Evolutionary conservation across 2,329 filamentous ascomycete genomes (phyloP), one percentile per base, ranked within the genome.

Genomic region (Ascochyta koolunga): DNA sequence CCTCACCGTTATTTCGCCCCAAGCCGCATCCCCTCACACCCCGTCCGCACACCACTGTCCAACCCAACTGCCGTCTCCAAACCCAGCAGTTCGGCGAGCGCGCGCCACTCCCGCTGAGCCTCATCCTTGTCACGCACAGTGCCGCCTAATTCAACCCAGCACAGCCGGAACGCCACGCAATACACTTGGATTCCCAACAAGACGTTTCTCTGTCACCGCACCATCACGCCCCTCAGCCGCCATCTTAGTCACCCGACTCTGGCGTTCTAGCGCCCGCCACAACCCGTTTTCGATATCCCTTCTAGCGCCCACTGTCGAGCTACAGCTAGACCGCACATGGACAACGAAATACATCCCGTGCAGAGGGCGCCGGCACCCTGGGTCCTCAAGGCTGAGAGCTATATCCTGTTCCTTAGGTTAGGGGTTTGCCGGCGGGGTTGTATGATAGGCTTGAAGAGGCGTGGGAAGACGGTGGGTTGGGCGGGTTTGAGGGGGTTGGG

Each of bases 401-500:
- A 71, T 33, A 53, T 66, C 48, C 48, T 72, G 25, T 60, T 71
- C 19, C 8, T 71, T 15, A 62, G 49, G 19, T 18, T 71, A 59
- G 44, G 3, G 56, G 54, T 13, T 48, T 71, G 27, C 70, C 67
- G 0, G n/a, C 56, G 24, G 65, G 64, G 1, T 38, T 70, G 2
- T 70, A 72, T 60, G 65, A 67, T 47, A 19, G 48, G 27, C 52
- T 70, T 24, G 68, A 73, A 41, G 61, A 54, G 24, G 32, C 46
- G 3, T 66, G 64, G 58, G 41, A 21, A 5, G 56, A 59, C 16
- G 43, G 59, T 32, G 44, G 18, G n/a, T 21, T 60, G 35, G 69
- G 65, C 0, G 47, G 27, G 38, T 73, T 72, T 45, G 54, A 56
- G 42, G 68, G 67, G 0, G 70, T 32, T 72, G 41, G 69, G 69